A percentile compares a stretch with the other conserved stretches of the same genome.
phyloP scores from a whole-genome alignment of 352 stramenopile species.

The Phytophthora pisi region DNA sequence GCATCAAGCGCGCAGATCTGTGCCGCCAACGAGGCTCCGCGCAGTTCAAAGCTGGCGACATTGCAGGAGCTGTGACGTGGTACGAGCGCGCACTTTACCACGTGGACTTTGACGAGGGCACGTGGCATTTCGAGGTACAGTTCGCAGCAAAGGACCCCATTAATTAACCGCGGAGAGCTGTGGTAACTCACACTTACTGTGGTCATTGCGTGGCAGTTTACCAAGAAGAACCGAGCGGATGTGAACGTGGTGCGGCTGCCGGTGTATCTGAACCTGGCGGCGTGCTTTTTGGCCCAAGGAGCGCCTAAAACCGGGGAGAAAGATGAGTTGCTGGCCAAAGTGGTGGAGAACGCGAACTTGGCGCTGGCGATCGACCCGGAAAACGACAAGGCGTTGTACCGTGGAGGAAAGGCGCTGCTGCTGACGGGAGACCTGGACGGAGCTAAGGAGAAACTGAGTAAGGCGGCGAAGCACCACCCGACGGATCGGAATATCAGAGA shows the following conservation, averaged over 20 bases:
- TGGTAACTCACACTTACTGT: neutral
- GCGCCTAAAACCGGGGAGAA: constrained; percentile 39
- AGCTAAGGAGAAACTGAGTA: constrained; percentile 68
- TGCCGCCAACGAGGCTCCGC: constrained; percentile 72
- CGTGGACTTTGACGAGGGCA: constrained; percentile 87
- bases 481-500: constrained; percentile 78
- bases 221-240: constrained; percentile 69
- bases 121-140: constrained; percentile 83
- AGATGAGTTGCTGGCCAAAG: constrained; percentile 45
- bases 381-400: constrained; percentile 88
- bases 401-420: constrained; percentile 66
- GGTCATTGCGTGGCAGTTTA: constrained; percentile 46
- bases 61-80: constrained; percentile 56
- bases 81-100: constrained; percentile 83
- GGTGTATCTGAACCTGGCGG: constrained; percentile 83
- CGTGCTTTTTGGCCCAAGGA: constrained; percentile 65
- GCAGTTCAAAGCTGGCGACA: constrained; percentile 62
- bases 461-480: constrained; percentile 62
- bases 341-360: constrained; percentile 66
- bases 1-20: constrained; percentile 63
- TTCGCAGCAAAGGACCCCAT: neutral
- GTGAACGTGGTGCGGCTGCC: constrained; percentile 77
- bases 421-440: constrained; percentile 59
- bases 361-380: constrained; percentile 75
- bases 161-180: neutral